Evolutionary conservation across 2,329 filamentous ascomycete species (phyloP).

Genomic region (Pestalotiopsis sp.): DNA sequence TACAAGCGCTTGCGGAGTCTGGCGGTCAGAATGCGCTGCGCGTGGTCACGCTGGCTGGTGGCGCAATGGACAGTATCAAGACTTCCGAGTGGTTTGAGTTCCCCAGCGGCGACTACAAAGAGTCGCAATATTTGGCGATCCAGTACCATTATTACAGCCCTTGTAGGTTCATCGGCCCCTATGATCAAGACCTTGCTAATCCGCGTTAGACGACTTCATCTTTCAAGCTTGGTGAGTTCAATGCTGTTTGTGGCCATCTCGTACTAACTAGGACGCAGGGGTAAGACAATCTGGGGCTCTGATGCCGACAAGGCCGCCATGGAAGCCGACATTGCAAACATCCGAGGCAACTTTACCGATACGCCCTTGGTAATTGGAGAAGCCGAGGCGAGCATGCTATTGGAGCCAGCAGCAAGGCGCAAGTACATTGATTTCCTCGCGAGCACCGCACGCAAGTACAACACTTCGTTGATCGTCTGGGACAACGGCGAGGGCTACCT

Average conservation of each 20-base stretch:
- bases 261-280: slow-evolving; percentile 35
- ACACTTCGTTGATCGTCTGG: slow-evolving; percentile 55
- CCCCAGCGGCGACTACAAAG: slow-evolving; percentile 50
- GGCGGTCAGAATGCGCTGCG: slow-evolving; percentile 56
- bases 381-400: slow-evolving; percentile 50
- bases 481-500: slow-evolving; percentile 60
- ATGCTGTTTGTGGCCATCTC: background rate
- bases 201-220: slow-evolving; percentile 38
- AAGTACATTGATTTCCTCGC: slow-evolving; percentile 57
- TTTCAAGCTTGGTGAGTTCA: slow-evolving; percentile 39
- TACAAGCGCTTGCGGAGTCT: slow-evolving; percentile 51
- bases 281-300: slow-evolving; percentile 55
- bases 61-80: slow-evolving; percentile 49
- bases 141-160: slow-evolving; percentile 64
- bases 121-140: slow-evolving; percentile 46
- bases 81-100: slow-evolving; percentile 54
- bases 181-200: background rate
- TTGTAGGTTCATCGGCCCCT: slow-evolving; percentile 25
- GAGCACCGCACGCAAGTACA: slow-evolving; percentile 46
- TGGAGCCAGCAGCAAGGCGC: slow-evolving; percentile 57
- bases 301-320: slow-evolving; percentile 51
- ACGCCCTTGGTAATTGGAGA: slow-evolving; percentile 59
- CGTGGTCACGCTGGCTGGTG: slow-evolving; percentile 56
- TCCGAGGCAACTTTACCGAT: slow-evolving; percentile 54
- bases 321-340: slow-evolving; percentile 47